These are phyloP conservation scores for Eucalyptus cloeziana DNA, from an alignment of 345 rosid genomes.

Conservation along the genomic window DNA sequence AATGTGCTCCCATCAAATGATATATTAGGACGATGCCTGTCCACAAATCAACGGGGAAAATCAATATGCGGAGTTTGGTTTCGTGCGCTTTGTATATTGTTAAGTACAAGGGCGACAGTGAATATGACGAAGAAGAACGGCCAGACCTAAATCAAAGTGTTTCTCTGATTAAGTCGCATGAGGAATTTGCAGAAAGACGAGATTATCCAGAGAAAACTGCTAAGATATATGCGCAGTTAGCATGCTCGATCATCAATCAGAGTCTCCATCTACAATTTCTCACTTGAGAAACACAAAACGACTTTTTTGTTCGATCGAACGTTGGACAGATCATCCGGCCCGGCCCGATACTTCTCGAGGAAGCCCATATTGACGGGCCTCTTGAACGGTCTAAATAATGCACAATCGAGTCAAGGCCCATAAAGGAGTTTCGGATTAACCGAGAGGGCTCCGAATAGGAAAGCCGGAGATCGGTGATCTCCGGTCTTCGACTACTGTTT, in stretches of 20 bases:
- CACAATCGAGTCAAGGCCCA: background rate
- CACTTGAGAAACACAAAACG: background rate
- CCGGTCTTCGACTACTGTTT: background rate
- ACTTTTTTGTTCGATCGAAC: background rate
- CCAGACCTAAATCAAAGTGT: background rate
- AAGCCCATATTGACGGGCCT: background rate
- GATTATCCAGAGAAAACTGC: background rate
- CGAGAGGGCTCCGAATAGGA: background rate
- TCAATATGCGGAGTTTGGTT: background rate
- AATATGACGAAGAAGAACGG: background rate
- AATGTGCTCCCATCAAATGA: background rate
- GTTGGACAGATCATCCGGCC: background rate
- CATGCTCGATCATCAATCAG: background rate
- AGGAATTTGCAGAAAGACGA: background rate
- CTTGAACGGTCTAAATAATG: background rate
- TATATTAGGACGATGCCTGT: rapidly evolving
- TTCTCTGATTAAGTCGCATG: background rate
- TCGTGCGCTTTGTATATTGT: background rate
- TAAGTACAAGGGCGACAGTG: background rate
- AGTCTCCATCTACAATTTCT: background rate
- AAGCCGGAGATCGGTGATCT: background rate
- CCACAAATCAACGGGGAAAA: background rate
- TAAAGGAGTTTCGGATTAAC: background rate
- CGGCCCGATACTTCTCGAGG: background rate
- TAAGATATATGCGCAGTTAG: background rate